These are phyloP conservation scores for Crinitomyces ghanaensis DNA, from an alignment of 805 yeast species.

Conservation along the genomic window DNA sequence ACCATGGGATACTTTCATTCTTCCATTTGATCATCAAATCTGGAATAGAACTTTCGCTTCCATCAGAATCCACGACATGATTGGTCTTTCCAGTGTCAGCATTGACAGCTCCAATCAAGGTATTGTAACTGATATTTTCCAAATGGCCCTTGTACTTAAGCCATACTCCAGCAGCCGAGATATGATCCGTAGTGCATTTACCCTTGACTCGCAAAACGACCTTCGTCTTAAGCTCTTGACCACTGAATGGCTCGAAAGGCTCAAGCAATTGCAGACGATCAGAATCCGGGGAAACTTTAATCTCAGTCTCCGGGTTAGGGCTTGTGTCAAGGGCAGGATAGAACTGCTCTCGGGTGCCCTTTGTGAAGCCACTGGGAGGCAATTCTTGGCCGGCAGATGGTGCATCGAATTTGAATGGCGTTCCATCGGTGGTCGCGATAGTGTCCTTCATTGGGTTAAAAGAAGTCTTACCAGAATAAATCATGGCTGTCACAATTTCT, in stretches of 20 bases:
- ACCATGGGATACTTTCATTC: slow-evolving; percentile 74
- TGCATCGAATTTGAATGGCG: slow-evolving; percentile 63
- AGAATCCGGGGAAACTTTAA: slow-evolving; percentile 74
- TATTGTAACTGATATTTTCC: slow-evolving; percentile 90
- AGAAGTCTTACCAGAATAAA: slow-evolving; percentile 83
- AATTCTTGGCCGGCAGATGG: slow-evolving; percentile 74
- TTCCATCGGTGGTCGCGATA: slow-evolving; percentile 55
- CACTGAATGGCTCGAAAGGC: slow-evolving; percentile 74
- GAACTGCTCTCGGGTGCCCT: slow-evolving; percentile 55
- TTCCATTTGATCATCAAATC: slow-evolving; percentile 96
- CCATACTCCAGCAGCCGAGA: slow-evolving; percentile 99
- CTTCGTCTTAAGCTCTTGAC: slow-evolving; percentile 65
- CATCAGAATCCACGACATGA: slow-evolving; percentile 77
- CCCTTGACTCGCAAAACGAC: slow-evolving; percentile 89
- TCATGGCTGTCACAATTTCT: slow-evolving; percentile 94
- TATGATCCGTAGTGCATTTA: slow-evolving; percentile 97
- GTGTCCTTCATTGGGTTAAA: slow-evolving; percentile 87
- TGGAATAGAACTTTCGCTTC: slow-evolving; percentile 71
- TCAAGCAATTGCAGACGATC: slow-evolving; percentile 85
- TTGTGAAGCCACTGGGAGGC: slow-evolving; percentile 63
- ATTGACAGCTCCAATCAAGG: slow-evolving; percentile 93
- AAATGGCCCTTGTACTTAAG: slow-evolving; percentile 95
- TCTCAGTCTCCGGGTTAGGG: slow-evolving; percentile 46
- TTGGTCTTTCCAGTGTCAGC: slow-evolving; percentile 96
- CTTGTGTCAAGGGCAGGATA: slow-evolving; percentile 63